Percentiles rank a stretch among this genome's conserved stretches.
Conservation (phyloP, 257 asterid species). For the Verbena officinalis region DNA sequence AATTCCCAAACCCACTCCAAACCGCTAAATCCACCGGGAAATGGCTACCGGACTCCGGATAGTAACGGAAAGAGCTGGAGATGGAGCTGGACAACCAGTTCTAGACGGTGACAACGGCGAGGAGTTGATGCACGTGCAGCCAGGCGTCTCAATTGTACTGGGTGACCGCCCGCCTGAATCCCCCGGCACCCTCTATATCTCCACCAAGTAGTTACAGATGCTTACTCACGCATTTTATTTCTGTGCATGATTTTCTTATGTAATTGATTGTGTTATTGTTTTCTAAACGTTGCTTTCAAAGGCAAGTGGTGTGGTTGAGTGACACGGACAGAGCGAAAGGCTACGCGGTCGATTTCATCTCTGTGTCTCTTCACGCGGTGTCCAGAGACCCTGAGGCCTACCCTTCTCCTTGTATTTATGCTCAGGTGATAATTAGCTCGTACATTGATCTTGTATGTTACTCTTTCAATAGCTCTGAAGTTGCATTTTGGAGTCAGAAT, state of each 20-base stretch:
- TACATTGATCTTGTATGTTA: not conserved
- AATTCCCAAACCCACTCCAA: constrained; percentile 12
- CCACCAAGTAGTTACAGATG: constrained; percentile 55
- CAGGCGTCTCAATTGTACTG: constrained; percentile 66
- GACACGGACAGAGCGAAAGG: constrained; percentile 73
- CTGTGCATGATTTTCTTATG: not conserved
- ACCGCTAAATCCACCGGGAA: constrained; percentile 15
- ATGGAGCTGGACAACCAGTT: constrained; percentile 63
- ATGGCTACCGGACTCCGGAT: constrained; percentile 69
- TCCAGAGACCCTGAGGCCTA: constrained; percentile 94
- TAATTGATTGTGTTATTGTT: constrained; percentile 14
- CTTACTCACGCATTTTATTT: not conserved
- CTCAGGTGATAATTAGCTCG: constrained; percentile 57
- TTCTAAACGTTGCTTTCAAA: constrained; percentile 31
- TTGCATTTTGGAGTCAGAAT: constrained; percentile 10
- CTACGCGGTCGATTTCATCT: constrained; percentile 76
- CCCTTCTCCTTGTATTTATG: constrained; percentile 76
- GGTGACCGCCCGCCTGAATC: constrained; percentile 64
- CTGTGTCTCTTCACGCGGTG: constrained; percentile 85
- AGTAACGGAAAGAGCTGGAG: constrained; percentile 64
- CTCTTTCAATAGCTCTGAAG: not conserved
- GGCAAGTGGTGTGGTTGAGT: constrained; percentile 96
- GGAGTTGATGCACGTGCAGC: constrained; percentile 70
- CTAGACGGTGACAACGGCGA: constrained; percentile 60
- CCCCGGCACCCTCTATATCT: constrained; percentile 84